Evolutionary conservation across 345 rosid species (phyloP), one percentile per base, ranked within the genome.

Genomic region (Citrus mangshanensis): DNA sequence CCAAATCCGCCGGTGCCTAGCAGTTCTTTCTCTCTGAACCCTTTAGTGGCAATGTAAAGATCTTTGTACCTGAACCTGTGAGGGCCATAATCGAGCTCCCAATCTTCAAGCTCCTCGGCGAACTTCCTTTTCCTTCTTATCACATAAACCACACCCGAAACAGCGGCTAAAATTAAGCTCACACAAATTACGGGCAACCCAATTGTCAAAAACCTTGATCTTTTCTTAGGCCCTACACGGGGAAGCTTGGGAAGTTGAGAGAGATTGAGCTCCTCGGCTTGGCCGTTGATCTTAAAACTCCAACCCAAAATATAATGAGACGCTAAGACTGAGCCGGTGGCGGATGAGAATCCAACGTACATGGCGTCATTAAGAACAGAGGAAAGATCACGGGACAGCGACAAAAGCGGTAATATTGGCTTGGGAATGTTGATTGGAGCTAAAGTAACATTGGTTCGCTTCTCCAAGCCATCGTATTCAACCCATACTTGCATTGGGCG

Each of bases 1-100:
- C 98, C 95, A 35, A 82, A 92, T 60, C 98, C 95, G 0, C 98
- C 95, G 0, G 68, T 40, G 1, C 98, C 98, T 34, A 92, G 49
- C n/a, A 91, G 67, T 66, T 86, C 94, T 62, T 81, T 77, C 27
- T 91, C 90, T 58, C 65, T 86, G 32, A 94, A 94, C 4, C 95
- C 97, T 79, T 84, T 91, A 0, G 97, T 88, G 6, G 97, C 93
- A 6, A 70, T 46, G 13, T 89, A 91, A 19, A 93, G 83, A 76
- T 93, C 93, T 69, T 88, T 91, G 89, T 76, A 92, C 37, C 84
- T 81, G 61, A 86, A 93, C 69, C 97, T 80, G 13, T 89, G 94
- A 21, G 94, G 87, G 1, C 95, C 89, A 54, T 86, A 87, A 18
- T 89, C 92, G 5, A 77, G 81, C 71, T 93, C 98, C 98, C 98